Conservation (phyloP, 2,329 filamentous ascomycete genomes). For the Xylaria sp. region DNA sequence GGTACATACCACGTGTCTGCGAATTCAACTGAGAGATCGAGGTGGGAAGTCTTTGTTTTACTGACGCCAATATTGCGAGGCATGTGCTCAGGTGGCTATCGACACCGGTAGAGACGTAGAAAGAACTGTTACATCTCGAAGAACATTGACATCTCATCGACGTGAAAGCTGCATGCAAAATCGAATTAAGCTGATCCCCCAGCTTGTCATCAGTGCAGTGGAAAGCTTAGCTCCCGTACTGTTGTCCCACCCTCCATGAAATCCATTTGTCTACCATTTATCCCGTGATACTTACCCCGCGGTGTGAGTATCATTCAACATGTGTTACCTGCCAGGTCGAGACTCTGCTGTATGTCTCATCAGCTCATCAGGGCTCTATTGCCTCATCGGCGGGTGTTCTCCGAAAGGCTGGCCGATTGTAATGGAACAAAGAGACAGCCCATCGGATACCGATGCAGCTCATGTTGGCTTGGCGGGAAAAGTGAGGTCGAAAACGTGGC, state of each 20-base stretch:
- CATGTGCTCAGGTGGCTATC: conserved; percentile 16
- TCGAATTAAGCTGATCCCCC: neutral
- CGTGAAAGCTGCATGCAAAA: neutral
- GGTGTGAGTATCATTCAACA: neutral
- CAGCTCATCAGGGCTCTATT: conserved; percentile 1
- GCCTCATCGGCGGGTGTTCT: conserved; percentile 20
- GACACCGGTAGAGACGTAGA: no score
- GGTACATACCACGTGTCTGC: conserved; percentile 22
- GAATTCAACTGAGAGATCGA: neutral
- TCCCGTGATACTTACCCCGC: neutral
- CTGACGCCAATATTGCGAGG: neutral
- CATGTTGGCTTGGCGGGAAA: conserved; percentile 28
- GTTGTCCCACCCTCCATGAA: neutral
- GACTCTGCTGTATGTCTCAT: conserved; percentile 1
- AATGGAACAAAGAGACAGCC: neutral
- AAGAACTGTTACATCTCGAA: neutral
- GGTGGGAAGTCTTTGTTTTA: neutral
- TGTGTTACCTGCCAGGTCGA: conserved; percentile 1
- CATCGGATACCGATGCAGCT: conserved; percentile 23
- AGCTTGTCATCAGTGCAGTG: neutral
- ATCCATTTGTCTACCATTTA: neutral
- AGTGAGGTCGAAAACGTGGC: conserved; percentile 33
- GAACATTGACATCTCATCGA: neutral
- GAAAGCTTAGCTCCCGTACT: conserved; percentile 8
- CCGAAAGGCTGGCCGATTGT: conserved; percentile 12